Conservation (phyloP, 192 early-diverging fungal genomes). For the Ambispora gerdemannii region DNA sequence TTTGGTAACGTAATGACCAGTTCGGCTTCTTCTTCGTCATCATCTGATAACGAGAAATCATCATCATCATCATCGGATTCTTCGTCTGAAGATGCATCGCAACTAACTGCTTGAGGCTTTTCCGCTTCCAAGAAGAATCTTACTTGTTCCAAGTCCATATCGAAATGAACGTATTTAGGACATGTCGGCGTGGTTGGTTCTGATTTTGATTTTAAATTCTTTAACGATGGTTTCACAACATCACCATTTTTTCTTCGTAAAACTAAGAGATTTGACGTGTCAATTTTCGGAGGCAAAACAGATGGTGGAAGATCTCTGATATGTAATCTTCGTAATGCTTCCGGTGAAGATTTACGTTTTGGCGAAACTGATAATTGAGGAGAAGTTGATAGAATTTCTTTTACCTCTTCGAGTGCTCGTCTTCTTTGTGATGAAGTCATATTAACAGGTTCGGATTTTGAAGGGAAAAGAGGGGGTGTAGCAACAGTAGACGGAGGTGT, state of each 20-base stretch:
- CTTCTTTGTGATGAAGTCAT: not conserved
- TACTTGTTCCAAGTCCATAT: constrained; percentile 64
- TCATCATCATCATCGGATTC: constrained; percentile 37
- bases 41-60: constrained; percentile 26
- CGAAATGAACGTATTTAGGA: constrained; percentile 66
- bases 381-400: constrained; percentile 5
- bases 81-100: constrained; percentile 33
- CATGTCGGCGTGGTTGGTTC: constrained; percentile 40
- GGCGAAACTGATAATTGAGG: constrained; percentile 18
- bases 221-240: constrained; percentile 15
- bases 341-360: constrained; percentile 22
- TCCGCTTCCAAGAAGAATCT: constrained; percentile 69
- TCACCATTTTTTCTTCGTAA: constrained; percentile 27
- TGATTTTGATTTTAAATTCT: constrained; percentile 12
- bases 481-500: not conserved
- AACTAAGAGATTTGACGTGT: not conserved
- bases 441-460: not conserved
- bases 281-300: too few species aligned
- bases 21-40: constrained; percentile 33
- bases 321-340: not conserved
- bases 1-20: constrained; percentile 38
- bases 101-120: constrained; percentile 52
- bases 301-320: not conserved
- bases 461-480: not conserved
- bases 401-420: not conserved